Percentiles rank a stretch among this genome's conserved stretches.
phyloP scores from a whole-genome alignment of 139 green algal species.

The Chlorella sp. region DNA sequence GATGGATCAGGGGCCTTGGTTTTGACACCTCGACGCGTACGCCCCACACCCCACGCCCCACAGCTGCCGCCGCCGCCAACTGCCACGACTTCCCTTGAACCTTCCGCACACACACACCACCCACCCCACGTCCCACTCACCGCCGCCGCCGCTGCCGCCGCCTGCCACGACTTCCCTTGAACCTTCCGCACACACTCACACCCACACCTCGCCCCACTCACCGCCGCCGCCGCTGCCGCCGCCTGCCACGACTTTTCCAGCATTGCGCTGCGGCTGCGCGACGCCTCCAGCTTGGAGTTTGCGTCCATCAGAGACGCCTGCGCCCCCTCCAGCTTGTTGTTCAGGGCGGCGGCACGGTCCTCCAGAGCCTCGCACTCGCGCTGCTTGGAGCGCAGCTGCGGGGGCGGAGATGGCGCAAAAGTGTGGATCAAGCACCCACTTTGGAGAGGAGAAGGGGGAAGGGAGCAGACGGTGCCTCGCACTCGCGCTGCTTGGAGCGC shows the following conservation, averaged over 20 bases:
- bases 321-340: not conserved
- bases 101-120: no score
- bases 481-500: slow-evolving; percentile 6
- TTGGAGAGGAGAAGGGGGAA: no score
- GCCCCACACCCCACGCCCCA: no score
- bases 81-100: no score
- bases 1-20: no score
- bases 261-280: not conserved
- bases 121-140: no score
- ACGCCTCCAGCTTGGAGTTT: not conserved
- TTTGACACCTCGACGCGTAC: no score
- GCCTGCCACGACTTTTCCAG: not conserved
- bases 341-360: not conserved
- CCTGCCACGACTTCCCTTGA: not conserved
- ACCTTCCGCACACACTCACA: no score
- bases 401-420: no score
- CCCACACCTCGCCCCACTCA: not conserved
- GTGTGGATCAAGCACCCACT: no score
- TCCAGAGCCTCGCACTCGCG: slow-evolving; percentile 6
- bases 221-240: not conserved
- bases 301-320: not conserved
- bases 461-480: no score
- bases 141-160: not conserved
- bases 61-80: no score
- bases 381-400: slow-evolving; percentile 10